Conservation (phyloP, 139 green algal genomes). For the Tetradesmus lagerheimii region DNA sequence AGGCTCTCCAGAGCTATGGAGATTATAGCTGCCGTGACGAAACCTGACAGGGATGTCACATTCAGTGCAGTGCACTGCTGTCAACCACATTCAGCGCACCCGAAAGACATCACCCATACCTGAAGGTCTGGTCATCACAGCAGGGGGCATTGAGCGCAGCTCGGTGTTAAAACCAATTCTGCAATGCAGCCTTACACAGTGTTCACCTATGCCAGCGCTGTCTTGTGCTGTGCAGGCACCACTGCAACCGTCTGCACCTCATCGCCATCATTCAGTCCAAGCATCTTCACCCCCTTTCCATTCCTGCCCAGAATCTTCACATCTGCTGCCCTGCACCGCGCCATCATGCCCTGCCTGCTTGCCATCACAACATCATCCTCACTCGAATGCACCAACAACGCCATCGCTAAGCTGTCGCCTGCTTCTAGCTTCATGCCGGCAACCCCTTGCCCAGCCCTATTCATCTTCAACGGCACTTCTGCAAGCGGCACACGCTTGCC, state of each 20-base stretch:
- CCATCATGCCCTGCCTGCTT: conserved; percentile 64
- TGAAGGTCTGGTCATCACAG: too few relatives aligned
- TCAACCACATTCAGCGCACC: too few relatives aligned
- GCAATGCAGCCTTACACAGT: too few relatives aligned
- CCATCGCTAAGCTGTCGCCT: conserved; percentile 57
- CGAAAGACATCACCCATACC: too few relatives aligned
- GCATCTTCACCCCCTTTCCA: conserved; percentile 60
- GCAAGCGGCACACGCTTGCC: conserved; percentile 65
- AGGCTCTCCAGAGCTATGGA: too few relatives aligned
- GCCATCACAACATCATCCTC: conserved; percentile 60
- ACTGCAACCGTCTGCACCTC: conserved; percentile 58
- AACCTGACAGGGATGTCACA: too few relatives aligned
- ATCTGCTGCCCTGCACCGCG: conserved; percentile 47
- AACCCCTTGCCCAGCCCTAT: background rate
- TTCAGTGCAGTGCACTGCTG: too few relatives aligned
- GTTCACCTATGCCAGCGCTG: conserved; percentile 16
- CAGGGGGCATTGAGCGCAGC: too few relatives aligned
- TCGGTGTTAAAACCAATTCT: too few relatives aligned
- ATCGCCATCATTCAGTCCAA: conserved; percentile 56
- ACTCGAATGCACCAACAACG: conserved; percentile 53
- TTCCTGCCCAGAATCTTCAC: background rate
- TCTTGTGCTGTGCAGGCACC: conserved; percentile 35
- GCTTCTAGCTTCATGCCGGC: conserved; percentile 10
- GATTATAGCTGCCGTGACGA: too few relatives aligned
- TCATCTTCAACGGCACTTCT: conserved; percentile 42